Evolutionary conservation across 139 green algal species (phyloP).

Genomic region (Chlorella vulgaris): DNA sequence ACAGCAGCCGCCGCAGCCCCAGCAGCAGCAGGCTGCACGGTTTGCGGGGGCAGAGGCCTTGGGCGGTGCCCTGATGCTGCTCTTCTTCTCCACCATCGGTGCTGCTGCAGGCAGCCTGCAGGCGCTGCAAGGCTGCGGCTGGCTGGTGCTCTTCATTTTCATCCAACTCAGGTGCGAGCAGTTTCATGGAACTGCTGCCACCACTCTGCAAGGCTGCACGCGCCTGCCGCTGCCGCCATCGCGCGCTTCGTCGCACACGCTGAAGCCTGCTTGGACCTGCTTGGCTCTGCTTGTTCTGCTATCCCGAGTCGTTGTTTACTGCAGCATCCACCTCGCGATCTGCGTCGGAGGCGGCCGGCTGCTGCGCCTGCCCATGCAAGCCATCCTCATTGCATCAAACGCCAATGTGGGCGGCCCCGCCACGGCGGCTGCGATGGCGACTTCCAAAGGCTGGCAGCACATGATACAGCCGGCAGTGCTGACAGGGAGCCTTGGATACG

Average conservation of each 20-base stretch:
- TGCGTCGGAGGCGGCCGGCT: constrained; percentile 34
- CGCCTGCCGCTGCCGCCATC: background rate
- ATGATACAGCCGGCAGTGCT: constrained; percentile 78
- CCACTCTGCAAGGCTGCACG: no score
- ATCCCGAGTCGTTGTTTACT: background rate
- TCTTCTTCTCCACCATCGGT: constrained; percentile 88
- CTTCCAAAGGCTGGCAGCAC: constrained; percentile 60
- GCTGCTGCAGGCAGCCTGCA: constrained; percentile 56
- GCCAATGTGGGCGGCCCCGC: constrained; percentile 78
- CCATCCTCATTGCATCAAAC: constrained; percentile 73
- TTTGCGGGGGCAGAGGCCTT: constrained; percentile 55
- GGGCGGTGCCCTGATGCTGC: constrained; percentile 62
- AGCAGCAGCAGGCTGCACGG: background rate
- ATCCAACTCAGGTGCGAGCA: constrained; percentile 47
- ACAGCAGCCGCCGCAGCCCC: background rate
- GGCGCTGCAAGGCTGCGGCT: constrained; percentile 43
- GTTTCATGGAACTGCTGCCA: no score
- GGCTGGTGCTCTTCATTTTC: constrained; percentile 56
- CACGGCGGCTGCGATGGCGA: constrained; percentile 80
- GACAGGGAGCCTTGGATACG: constrained; percentile 66
- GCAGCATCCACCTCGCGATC: constrained; percentile 44
- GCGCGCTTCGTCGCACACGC: background rate
- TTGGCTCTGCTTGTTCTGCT: background rate
- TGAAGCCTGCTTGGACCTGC: no score
- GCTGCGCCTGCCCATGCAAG: constrained; percentile 52